Percentiles rank a stretch among this genome's conserved stretches.
These are phyloP conservation scores for Fusarium metavorans DNA, from an alignment of 2,329 filamentous ascomycete genomes.

Conservation along the genomic window DNA sequence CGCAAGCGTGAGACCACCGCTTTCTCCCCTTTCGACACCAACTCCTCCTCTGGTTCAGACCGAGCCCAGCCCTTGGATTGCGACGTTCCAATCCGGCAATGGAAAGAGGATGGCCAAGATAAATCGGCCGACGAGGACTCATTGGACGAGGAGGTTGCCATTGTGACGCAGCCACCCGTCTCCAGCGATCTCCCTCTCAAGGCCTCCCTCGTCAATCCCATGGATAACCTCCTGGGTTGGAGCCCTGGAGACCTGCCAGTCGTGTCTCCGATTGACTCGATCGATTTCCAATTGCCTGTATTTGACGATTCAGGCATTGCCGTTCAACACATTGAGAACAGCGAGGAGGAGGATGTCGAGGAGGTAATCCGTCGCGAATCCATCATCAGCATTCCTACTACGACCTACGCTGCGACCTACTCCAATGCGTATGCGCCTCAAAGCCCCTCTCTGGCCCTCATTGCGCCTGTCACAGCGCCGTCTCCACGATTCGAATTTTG, in stretches of 20 bases:
- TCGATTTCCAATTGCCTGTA: conserved; percentile 48
- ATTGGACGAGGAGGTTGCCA: conserved; percentile 18
- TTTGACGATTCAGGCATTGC: conserved; percentile 35
- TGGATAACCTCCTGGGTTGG: conserved; percentile 32
- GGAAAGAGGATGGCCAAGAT: conserved; percentile 29
- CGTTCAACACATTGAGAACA: conserved; percentile 29
- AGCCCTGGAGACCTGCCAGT: conserved; percentile 38
- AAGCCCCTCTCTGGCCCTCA: conserved; percentile 43
- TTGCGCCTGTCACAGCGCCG: conserved; percentile 37
- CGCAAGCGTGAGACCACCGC: conserved; percentile 48
- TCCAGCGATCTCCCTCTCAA: conserved; percentile 26
- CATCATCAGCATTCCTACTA: conserved; percentile 31
- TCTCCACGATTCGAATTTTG: conserved; percentile 62
- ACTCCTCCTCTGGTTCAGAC: conserved; percentile 37
- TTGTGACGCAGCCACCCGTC: conserved; percentile 8
- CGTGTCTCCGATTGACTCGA: conserved; percentile 49
- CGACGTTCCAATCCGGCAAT: conserved; percentile 13
- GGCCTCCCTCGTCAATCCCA: conserved; percentile 18
- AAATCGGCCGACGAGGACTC: conserved; percentile 33
- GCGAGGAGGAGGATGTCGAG: conserved; percentile 44
- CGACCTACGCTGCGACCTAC: conserved; percentile 31
- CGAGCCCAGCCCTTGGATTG: conserved; percentile 25
- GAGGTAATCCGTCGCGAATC: conserved; percentile 43
- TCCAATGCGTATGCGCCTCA: conserved; percentile 27
- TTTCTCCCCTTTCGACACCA: conserved; percentile 32